Conservation (phyloP, 2,329 filamentous ascomycete genomes). For the Sphaerulina populicola region DNA sequence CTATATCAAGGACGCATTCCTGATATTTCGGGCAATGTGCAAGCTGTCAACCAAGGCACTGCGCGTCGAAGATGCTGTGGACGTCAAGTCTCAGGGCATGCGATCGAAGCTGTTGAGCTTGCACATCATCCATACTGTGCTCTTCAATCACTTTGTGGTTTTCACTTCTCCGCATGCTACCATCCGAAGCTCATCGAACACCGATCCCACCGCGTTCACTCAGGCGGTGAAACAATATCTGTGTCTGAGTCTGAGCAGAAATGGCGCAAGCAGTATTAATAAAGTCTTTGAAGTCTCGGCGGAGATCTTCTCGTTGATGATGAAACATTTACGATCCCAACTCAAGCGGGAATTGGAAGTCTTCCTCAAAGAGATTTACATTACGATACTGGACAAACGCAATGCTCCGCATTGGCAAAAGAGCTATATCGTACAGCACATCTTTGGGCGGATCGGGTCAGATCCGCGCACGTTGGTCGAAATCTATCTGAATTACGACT, state of each 20-base stretch:
- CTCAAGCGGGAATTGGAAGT: constrained; percentile 99
- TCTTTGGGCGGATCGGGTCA: constrained; percentile 73
- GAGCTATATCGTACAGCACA: constrained; percentile 69
- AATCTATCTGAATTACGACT: constrained; percentile 96
- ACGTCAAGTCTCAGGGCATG: constrained; percentile 91
- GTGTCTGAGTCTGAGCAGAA: constrained; percentile 86
- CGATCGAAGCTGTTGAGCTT: constrained; percentile 91
- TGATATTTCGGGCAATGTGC: constrained; percentile 95
- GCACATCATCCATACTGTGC: constrained; percentile 86
- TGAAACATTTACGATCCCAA: constrained; percentile 84
- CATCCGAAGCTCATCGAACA: constrained; percentile 82
- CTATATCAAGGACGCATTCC: constrained; percentile 91
- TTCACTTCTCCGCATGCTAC: constrained; percentile 89
- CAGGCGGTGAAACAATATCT: constrained; percentile 96
- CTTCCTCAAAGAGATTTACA: constrained; percentile 93
- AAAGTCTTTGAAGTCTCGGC: constrained; percentile 90
- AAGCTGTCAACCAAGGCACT: constrained; percentile 91
- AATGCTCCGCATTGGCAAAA: constrained; percentile 86
- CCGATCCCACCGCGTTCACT: constrained; percentile 79
- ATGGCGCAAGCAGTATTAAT: constrained; percentile 87
- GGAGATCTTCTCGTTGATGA: constrained; percentile 96
- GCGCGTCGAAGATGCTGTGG: constrained; percentile 81
- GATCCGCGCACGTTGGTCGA: constrained; percentile 88
- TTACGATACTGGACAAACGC: constrained; percentile 80
- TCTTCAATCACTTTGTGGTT: constrained; percentile 86